Evolutionary conservation across 2,329 filamentous ascomycete species (phyloP), one percentile per base, ranked within the genome.

Genomic region (Arachnopeziza araneosa): DNA sequence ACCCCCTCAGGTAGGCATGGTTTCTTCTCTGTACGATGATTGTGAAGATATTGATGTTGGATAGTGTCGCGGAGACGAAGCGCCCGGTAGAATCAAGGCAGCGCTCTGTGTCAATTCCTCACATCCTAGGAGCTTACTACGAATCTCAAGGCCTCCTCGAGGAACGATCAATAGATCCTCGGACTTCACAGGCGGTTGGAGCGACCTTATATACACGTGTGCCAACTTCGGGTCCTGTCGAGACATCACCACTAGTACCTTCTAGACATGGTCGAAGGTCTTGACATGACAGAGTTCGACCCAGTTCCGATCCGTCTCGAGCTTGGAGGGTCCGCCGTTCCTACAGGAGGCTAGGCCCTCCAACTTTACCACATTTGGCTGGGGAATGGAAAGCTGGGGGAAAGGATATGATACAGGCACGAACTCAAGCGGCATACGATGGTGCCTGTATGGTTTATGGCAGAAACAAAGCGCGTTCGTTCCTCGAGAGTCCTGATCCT

Each of bases 191-290:
- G 54, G 54, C 48, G 36, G 22, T 59, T 63, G 24, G 55, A 56
- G 55, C 61, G 36, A 61, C 30, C 58, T 63, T 54, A 60, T 56
- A 60, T 30, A 30, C 26, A 9, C 26, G 26, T 9, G 26, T 63
- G 55, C 56, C 60, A 64, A 59, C 59, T 58, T 64, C 57, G 17
- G 50, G 52, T 57, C 58, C 58, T 64, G 52, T 64, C 50, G 58
- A 64, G 56, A 58, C 44, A 51, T 62, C 59, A 55, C 26, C 59
- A 24, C 59, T 44, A 17, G 57, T 60, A 57, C 56, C 48, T 62
- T 57, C 69, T 71, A 26, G 69, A 71, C 62, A 69, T 66, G 24
- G 55, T 72, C 54, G 66, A 73, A 55, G 69, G 68, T 6, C 63
- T 68, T 24, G 58, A 62, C 23, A 60, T 63, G 48, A 19, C 44